Base-by-base conservation (phyloP, 129 eudicot species). In the Centella asiatica region DNA sequence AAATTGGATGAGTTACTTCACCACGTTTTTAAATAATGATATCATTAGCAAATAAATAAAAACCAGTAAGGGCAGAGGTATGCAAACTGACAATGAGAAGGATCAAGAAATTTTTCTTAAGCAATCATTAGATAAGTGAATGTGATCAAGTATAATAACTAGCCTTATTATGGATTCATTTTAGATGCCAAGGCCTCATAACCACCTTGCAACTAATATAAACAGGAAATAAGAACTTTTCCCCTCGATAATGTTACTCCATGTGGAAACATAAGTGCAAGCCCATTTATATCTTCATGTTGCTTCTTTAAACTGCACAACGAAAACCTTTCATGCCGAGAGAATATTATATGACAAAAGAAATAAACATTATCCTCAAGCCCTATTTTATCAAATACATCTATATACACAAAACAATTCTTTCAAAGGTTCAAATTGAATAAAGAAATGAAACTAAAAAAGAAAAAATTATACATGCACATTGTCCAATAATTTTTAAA, bases 271-370 rank as follows among this genome's bases (percentile, higher is more conserved):
- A 59, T 42, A 65, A 65, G n/a, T 61, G 67, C 67, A 36, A 70
- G 23, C 46, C 65, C 66, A 66, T 33, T 53, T 74, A 57, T 57
- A 70, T 63, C 75, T 70, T 62, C 69, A 53, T 53, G 74, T 70
- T 64, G 77, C 69, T 66, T 42, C 80, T 44, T 57, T 54, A 36
- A 74, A 68, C 80, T 60, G 80, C 72, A 67, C 60, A 76, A 72
- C 29, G 54, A 60, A 66, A 66, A 74, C 51, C 75, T 71, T 70
- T 66, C 60, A 79, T 12, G 60, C 73, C 57, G 46, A 47, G 67
- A 59, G 32, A 47, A 22, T 17, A 28, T 23, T 46, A 53, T 13
- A 58, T 32, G 26, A 58, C 39, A 5, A 52, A 52, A 31, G 40
- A 67, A 28, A 17, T n/a, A 70, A 26, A 63, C 15, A 57, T 29